Base-by-base conservation (phyloP, 2,329 filamentous ascomycete genomes). In the Endothia cerciana region DNA sequence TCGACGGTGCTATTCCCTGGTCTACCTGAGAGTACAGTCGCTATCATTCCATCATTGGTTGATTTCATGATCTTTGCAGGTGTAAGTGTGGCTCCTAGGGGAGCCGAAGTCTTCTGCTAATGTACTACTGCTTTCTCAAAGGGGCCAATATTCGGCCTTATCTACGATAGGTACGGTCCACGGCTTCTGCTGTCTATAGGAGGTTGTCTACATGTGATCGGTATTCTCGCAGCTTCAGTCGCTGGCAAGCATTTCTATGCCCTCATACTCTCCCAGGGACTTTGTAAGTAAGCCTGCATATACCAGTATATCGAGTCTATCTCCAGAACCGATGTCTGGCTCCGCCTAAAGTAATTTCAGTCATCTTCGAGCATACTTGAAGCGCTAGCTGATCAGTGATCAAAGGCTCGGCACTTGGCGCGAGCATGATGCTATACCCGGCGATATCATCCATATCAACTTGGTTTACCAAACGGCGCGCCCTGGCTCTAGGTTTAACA, bases 131-230 rank as follows among this genome's bases (percentile, higher is more conserved):
- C 19, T n/a, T 40, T 8, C 6, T 17, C 5, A 36, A 47, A 67
- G 56, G 85, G 85, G 0, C 84, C 85, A 0, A 71, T 89, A 33
- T 80, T 85, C 22, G 87, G 87, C 0, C 83, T 81, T 60, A 65
- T 86, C 1, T 87, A 83, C 69, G 87, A 89, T 70, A 83, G 80
- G 69, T 82, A 85, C 67, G 87, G 87, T 0, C 83, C 86, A 0
- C 79, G 80, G 45, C 80, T 77, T 53, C 73, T 88, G 1, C 72
- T 85, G 1, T 30, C 81, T 2, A 69, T 75, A 25, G 83, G 83
- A 8, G 79, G 79, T 4, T 77, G 83, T 68, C 72, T 83, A 63
- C 81, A 84, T 67, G 78, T 86, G 30, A 80, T 87, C 57, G 80
- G 82, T 7, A 70, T 86, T 13, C 85, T 87, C 82, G 85, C 86